phyloP scores from a whole-genome alignment of 208 protist genomes.

The Acanthamoeba royreba region DNA sequence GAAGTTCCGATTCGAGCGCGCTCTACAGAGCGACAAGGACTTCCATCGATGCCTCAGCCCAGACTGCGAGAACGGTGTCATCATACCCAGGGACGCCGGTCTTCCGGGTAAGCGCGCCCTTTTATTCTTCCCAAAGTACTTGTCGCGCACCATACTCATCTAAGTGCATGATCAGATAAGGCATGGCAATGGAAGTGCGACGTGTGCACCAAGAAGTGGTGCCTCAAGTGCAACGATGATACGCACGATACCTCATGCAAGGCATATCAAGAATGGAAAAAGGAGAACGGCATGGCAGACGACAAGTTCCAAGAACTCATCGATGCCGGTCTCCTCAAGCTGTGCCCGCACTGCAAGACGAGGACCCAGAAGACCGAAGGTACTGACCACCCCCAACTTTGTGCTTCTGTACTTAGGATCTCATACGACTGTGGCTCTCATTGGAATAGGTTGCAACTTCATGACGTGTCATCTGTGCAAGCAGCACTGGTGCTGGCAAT shows the following conservation, averaged over 20 bases:
- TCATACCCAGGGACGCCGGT: not conserved
- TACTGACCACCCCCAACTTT: not conserved
- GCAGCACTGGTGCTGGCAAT: conserved; percentile 42
- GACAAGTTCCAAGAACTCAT: conserved; percentile 38
- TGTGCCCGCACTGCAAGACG: conserved; percentile 16
- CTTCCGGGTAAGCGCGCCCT: not conserved
- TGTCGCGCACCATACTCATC: not conserved
- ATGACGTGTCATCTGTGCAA: conserved; percentile 39
- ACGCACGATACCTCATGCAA: conserved; percentile 13
- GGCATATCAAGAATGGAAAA: conserved; percentile 20
- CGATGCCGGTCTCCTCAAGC: not conserved
- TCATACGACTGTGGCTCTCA: not conserved
- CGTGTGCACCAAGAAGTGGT: conserved; percentile 27
- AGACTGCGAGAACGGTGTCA: conserved; percentile 37
- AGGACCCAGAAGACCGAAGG: conserved; percentile 32
- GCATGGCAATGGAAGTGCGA: conserved; percentile 25
- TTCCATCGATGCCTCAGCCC: not conserved
- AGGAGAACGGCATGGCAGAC: conserved; percentile 43
- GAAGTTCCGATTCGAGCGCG: conserved; percentile 35
- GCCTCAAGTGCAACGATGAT: conserved; percentile 43
- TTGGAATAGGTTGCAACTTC: not conserved
- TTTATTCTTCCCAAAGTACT: not conserved
- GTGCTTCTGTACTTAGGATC: not conserved
- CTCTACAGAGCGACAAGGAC: conserved; percentile 33
- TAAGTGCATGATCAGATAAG: not conserved